phyloP scores from a whole-genome alignment of 345 rosid species.

The Garcia nutans region DNA sequence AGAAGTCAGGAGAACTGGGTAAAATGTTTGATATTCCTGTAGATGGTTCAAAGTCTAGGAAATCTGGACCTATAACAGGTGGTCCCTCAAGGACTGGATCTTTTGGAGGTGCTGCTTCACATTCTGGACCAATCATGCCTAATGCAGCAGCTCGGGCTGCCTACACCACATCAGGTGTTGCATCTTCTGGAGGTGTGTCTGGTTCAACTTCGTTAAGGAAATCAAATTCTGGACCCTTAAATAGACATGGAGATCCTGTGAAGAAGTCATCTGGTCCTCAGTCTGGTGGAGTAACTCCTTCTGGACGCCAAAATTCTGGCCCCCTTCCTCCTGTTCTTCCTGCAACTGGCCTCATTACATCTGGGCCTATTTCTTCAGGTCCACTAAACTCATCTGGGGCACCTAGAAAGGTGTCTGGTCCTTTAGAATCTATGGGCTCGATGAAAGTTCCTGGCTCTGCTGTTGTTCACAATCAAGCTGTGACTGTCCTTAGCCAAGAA shows the following conservation, averaged over 20 bases:
- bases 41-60: constrained; percentile 73
- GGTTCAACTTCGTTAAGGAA: constrained; percentile 84
- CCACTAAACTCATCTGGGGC: constrained; percentile 79
- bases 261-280: constrained; percentile 93
- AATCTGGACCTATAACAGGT: constrained; percentile 87
- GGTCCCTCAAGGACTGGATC: constrained; percentile 86
- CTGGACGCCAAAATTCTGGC: constrained; percentile 86
- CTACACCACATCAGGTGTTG: constrained; percentile 71
- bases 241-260: constrained; percentile 86
- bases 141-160: constrained; percentile 72
- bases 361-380: constrained; percentile 88
- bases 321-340: constrained; percentile 88
- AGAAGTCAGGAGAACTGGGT: constrained; percentile 90
- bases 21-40: constrained; percentile 89
- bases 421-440: constrained; percentile 79
- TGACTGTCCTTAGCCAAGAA: constrained; percentile 66
- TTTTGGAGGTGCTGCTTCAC: constrained; percentile 75
- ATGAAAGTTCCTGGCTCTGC: constrained; percentile 57
- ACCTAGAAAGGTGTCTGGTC: constrained; percentile 91
- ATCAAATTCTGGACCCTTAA: constrained; percentile 89
- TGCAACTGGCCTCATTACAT: constrained; percentile 89
- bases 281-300: constrained; percentile 80
- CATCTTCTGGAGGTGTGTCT: constrained; percentile 54
- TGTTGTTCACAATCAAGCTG: constrained; percentile 73
- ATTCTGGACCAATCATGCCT: constrained; percentile 80